Evolutionary conservation across 2,329 filamentous ascomycete species (phyloP).

Genomic region (Pseudogymnoascus sp.): DNA sequence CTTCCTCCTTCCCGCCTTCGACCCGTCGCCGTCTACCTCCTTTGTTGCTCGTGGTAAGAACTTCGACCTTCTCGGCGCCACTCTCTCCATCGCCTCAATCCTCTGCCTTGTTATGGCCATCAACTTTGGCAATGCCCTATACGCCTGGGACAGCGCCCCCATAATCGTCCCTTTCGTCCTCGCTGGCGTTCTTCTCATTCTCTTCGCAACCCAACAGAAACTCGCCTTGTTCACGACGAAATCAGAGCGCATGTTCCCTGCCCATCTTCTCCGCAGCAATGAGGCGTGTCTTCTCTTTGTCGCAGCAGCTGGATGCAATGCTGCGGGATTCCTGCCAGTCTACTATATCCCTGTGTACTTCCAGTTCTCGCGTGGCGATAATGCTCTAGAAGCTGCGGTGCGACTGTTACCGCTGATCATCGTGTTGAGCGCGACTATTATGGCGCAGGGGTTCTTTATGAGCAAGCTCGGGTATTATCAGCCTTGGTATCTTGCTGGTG

Average conservation of each 20-base stretch:
- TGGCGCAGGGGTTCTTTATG: conserved; percentile 35
- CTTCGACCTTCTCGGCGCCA: conserved; percentile 33
- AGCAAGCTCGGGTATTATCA: conserved; percentile 34
- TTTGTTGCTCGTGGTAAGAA: conserved; percentile 10
- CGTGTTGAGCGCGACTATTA: conserved; percentile 31
- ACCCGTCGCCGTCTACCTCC: conserved; percentile 11
- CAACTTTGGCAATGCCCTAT: conserved; percentile 26
- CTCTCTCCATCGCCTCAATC: conserved; percentile 26
- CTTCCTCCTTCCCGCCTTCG: conserved; percentile 18
- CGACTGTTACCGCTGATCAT: conserved; percentile 38
- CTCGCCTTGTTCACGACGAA: conserved; percentile 22
- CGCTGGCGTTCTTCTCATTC: conserved; percentile 32
- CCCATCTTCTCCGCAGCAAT: conserved; percentile 20
- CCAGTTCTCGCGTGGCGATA: conserved; percentile 42
- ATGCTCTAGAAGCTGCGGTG: conserved; percentile 38
- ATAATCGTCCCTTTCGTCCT: conserved; percentile 34
- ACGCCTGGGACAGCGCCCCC: conserved; percentile 20
- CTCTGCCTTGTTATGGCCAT: conserved; percentile 25
- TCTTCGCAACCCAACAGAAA: conserved; percentile 19
- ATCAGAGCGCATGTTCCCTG: conserved; percentile 19
- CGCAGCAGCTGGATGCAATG: conserved; percentile 41
- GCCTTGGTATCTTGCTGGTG: conserved; percentile 36
- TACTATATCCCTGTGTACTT: conserved; percentile 44
- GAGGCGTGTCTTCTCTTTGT: conserved; percentile 26
- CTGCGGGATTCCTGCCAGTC: conserved; percentile 42